phyloP scores from a whole-genome alignment of 2,329 filamentous ascomycete species.

The Teratosphaeria viscida region DNA sequence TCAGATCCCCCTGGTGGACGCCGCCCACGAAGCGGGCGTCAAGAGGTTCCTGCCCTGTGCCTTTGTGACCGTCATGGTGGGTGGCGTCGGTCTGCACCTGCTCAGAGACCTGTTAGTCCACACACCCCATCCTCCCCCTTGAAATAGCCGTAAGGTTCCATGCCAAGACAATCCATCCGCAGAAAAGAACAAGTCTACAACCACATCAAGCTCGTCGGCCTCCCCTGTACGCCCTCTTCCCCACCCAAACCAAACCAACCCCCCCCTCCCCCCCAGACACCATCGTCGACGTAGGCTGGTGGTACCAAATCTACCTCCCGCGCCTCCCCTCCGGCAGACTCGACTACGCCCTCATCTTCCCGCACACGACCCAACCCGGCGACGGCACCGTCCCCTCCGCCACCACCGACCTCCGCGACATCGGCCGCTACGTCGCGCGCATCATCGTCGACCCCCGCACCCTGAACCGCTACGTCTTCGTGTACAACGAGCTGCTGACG shows the following conservation, averaged over 20 bases:
- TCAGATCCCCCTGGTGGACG: conserved; percentile 19
- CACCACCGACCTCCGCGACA: conserved; percentile 42
- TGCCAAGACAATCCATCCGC: neutral
- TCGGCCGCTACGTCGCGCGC: conserved; percentile 41
- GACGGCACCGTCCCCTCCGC: conserved; percentile 36
- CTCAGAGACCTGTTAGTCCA: conserved; percentile 17
- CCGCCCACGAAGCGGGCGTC: conserved; percentile 22
- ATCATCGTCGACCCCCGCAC: conserved; percentile 45
- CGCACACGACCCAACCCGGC: conserved; percentile 32
- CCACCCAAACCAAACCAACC: neutral
- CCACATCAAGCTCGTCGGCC: conserved; percentile 36
- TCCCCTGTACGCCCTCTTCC: conserved; percentile 34
- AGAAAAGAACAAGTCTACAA: conserved; percentile 43
- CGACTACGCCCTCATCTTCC: conserved; percentile 33
- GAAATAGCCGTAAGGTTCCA: neutral
- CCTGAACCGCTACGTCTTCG: conserved; percentile 43
- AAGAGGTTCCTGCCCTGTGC: conserved; percentile 23
- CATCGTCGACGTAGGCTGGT: conserved; percentile 49
- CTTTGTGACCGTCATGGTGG: conserved; percentile 31
- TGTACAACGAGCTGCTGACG: conserved; percentile 37
- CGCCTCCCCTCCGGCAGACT: conserved; percentile 35
- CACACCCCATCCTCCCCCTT: conserved; percentile 7
- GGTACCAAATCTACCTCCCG: conserved; percentile 43
- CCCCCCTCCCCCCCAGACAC: conserved; percentile 24
- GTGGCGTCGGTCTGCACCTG: conserved; percentile 29